Evolutionary conservation across 768 basidiomycete genomes (phyloP).

Genomic region (Suillus sp.): DNA sequence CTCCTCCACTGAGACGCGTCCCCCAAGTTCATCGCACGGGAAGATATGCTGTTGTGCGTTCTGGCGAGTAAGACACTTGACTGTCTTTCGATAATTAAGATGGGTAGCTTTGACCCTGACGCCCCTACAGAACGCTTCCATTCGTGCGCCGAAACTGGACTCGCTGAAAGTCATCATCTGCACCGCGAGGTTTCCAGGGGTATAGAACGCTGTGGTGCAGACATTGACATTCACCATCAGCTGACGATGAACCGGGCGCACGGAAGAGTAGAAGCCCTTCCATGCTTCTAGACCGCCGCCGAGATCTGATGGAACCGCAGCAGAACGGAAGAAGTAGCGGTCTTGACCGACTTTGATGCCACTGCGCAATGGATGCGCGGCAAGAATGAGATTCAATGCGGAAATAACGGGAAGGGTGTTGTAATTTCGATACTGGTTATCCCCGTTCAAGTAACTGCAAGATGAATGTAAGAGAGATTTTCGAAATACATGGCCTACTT

Average conservation of each 20-base stretch:
- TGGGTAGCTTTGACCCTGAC: constrained; percentile 69
- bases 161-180: constrained; percentile 44
- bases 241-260: constrained; percentile 43
- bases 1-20: constrained; percentile 44
- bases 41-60: constrained; percentile 45
- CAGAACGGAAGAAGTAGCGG: constrained; percentile 51
- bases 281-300: constrained; percentile 59
- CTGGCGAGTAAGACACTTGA: constrained; percentile 53
- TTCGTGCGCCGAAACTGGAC: constrained; percentile 60
- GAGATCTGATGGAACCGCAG: constrained; percentile 33
- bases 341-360: constrained; percentile 57
- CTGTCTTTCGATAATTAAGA: constrained; percentile 73
- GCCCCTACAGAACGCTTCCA: constrained; percentile 62
- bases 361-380: constrained; percentile 45
- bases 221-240: constrained; percentile 57
- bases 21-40: constrained; percentile 40
- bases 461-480: constrained; percentile 14
- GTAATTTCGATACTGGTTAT: constrained; percentile 42
- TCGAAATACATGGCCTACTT: constrained; percentile 11
- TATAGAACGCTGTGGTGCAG: constrained; percentile 53
- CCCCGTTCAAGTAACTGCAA: constrained; percentile 47
- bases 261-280: constrained; percentile 52
- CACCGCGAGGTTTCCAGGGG: constrained; percentile 43
- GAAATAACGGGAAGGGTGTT: constrained; percentile 50
- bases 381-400: constrained; percentile 52